Base-by-base conservation (phyloP, 768 basidiomycete species). In the Mycena sanguinolenta region DNA sequence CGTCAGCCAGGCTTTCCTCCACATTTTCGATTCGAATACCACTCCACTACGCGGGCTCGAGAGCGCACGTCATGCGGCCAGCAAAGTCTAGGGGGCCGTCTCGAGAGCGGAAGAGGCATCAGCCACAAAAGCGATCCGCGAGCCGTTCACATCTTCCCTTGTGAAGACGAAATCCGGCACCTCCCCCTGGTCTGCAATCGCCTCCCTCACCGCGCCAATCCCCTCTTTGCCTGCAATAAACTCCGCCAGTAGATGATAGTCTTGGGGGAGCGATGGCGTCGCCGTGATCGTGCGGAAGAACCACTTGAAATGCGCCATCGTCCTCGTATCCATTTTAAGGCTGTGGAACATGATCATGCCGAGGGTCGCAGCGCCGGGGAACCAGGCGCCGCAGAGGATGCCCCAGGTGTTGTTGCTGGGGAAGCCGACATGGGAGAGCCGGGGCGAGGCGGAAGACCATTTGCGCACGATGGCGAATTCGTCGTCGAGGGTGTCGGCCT, bases 281-380 rank as follows among this genome's bases (percentile, higher is more conserved):
- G 53, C n/a, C 8, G 53, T 21, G 19, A 21, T 32, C 12, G 50
- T 28, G 9, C 42, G 28, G 23, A 53, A 63, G 34, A 53, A 54
- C 63, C 50, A 52, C 34, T 54, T 63, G 14, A 52, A 63, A 17
- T 63, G 25, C 25, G 19, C 21, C 59, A 60, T 60, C 59, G 59
- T n/a, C 42, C 27, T 49, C 44, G 17, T 12, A 28, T 60, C 59
- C 42, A 60, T 60, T n/a, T 21, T 19, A 16, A 27, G 23, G 38
- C 14, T 19, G 7, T 23, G 39, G 59, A 60, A n/a, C 23, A 44
- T 60, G 42, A 34, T 30, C 3, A 32, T 28, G 13, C 23, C 58
- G 38, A 59, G 21, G 4, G 7, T 38, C 8, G 59, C 25, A 28
- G 23, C 21, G 28, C 23, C 16, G 13, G 67, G 60, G 23, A 68